phyloP scores from a whole-genome alignment of 2,329 filamentous ascomycete species.

The Aureobasidium sp. region DNA sequence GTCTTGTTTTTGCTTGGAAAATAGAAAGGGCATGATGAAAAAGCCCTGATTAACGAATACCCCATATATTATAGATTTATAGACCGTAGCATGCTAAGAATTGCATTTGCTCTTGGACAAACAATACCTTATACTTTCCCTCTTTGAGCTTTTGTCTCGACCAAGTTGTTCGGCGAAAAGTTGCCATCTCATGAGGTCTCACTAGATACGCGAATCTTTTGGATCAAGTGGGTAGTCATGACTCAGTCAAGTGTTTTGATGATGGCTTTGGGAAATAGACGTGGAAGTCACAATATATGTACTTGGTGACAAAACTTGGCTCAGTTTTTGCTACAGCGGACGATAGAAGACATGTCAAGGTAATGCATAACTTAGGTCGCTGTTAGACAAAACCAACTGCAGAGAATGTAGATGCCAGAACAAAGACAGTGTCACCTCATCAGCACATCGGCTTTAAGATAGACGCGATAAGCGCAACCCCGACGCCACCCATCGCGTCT shows the following conservation, averaged over 20 bases:
- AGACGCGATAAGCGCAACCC: not conserved
- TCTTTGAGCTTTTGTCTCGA: not conserved
- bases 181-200: no score
- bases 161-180: not conserved
- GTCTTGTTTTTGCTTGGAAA: not conserved
- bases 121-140: not conserved
- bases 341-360: not conserved
- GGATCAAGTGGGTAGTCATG: no score
- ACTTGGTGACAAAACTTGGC: no score
- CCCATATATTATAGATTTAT: conserved; percentile 7
- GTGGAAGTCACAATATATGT: no score
- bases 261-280: no score
- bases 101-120: not conserved
- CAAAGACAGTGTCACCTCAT: not conserved
- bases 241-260: no score
- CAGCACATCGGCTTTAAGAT: not conserved
- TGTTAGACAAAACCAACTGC: not conserved
- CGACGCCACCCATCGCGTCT: conserved; percentile 7
- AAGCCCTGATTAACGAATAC: conserved; percentile 11
- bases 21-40: conserved; percentile 6
- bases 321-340: no score
- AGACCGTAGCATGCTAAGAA: conserved; percentile 9
- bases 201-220: no score
- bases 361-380: not conserved
- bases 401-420: no score